phyloP scores from a whole-genome alignment of 129 eudicot genomes.

The Apium graveolens region DNA sequence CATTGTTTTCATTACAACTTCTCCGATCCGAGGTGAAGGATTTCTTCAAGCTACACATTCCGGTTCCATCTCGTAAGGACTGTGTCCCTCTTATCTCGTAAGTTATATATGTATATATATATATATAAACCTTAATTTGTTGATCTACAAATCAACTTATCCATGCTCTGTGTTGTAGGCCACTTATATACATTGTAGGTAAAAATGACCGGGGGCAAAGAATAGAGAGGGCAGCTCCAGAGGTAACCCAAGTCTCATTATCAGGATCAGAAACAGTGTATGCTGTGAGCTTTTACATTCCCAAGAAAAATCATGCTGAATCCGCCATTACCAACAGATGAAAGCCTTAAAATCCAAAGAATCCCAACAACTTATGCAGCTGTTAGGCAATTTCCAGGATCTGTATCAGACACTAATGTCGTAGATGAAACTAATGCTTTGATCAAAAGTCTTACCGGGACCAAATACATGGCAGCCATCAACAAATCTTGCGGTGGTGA shows the following conservation, averaged over 20 bases:
- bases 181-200: background rate
- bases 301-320: background rate
- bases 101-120: no score
- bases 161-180: background rate
- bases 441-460: background rate
- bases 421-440: background rate
- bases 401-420: background rate
- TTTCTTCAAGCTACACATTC: background rate
- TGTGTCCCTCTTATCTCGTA: no score
- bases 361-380: background rate
- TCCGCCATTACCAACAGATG: background rate
- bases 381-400: background rate
- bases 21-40: background rate
- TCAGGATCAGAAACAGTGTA: background rate
- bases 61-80: background rate
- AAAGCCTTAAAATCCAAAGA: background rate
- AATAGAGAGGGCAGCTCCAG: conserved; percentile 1
- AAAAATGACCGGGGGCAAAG: background rate
- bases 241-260: conserved; percentile 4
- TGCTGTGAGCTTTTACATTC: conserved; percentile 8
- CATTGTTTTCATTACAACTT: conserved; percentile 3
- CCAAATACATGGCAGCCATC: background rate
- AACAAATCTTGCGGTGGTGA: background rate
- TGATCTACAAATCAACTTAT: background rate
- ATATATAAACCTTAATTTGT: background rate